phyloP scores from a whole-genome alignment of 176 grass and related monocot species.

The Eleusine indica region DNA sequence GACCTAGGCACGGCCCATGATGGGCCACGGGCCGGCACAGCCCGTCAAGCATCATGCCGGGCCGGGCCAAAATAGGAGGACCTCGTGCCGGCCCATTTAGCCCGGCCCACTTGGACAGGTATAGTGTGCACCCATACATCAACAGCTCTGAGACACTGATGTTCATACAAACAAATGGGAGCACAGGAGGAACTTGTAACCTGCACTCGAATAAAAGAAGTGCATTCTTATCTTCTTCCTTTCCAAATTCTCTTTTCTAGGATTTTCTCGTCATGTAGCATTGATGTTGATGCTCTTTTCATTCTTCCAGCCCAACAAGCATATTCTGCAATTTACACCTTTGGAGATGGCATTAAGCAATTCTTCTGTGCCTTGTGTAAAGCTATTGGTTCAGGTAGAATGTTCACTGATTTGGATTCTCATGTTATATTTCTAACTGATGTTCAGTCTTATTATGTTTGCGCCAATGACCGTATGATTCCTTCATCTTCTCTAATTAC shows the following conservation, averaged over 20 bases:
- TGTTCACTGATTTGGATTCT: neutral
- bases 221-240: no score
- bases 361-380: slow-evolving; percentile 36
- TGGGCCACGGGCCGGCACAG: no score
- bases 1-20: no score
- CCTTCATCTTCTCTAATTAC: slow-evolving; percentile 5
- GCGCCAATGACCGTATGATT: neutral
- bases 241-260: slow-evolving; percentile 1
- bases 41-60: no score
- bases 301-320: neutral
- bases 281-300: neutral
- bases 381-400: slow-evolving; percentile 44
- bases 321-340: neutral
- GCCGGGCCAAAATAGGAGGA: no score
- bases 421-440: neutral
- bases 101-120: no score
- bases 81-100: no score
- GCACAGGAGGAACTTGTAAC: no score
- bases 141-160: no score
- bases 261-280: neutral
- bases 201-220: neutral
- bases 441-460: neutral
- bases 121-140: no score
- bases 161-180: no score
- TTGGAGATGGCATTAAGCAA: slow-evolving; percentile 2